Percentiles rank a stretch among this genome's conserved stretches.
These are phyloP conservation scores for Paxillus involutus DNA, from an alignment of 768 basidiomycete genomes.

Conservation along the genomic window DNA sequence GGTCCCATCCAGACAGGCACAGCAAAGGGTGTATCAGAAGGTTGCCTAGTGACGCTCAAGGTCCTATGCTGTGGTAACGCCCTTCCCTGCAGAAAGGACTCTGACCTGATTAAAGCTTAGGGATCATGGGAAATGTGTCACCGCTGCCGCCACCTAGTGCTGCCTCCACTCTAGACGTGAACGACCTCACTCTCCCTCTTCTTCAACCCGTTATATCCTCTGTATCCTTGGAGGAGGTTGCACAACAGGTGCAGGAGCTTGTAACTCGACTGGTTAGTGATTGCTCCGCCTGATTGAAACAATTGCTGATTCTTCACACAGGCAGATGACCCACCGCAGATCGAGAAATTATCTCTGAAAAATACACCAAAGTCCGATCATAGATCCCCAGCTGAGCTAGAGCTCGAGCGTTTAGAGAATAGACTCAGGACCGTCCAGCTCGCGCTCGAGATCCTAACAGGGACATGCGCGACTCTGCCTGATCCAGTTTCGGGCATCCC, in stretches of 20 bases:
- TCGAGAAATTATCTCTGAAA: constrained; percentile 61
- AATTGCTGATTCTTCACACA: constrained; percentile 1
- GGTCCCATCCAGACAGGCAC: constrained; percentile 34
- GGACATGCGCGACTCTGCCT: constrained; percentile 83
- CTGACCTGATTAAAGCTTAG: constrained; percentile 34
- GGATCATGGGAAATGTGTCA: constrained; percentile 73
- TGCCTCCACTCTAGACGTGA: constrained; percentile 63
- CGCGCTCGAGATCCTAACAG: constrained; percentile 86
- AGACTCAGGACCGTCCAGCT: constrained; percentile 73
- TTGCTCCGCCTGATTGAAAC: not conserved
- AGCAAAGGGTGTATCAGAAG: constrained; percentile 44
- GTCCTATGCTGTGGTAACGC: constrained; percentile 69
- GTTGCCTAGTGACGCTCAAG: constrained; percentile 50
- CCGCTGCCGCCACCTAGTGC: constrained; percentile 72
- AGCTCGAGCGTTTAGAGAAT: constrained; percentile 72
- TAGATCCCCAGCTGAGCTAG: constrained; percentile 62
- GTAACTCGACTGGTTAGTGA: constrained; percentile 48
- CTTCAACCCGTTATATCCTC: constrained; percentile 66
- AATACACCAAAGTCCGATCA: constrained; percentile 76
- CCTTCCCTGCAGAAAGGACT: not conserved
- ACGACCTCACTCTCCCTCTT: constrained; percentile 71
- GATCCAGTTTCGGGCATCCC: constrained; percentile 56
- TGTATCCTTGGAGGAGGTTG: constrained; percentile 51
- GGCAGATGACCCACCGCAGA: constrained; percentile 46
- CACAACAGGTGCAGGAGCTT: constrained; percentile 51